Evolutionary conservation across 208 protist genomes (phyloP), one percentile per base, ranked within the genome.

Genomic region (Herpetomonas samuelpessoai): DNA sequence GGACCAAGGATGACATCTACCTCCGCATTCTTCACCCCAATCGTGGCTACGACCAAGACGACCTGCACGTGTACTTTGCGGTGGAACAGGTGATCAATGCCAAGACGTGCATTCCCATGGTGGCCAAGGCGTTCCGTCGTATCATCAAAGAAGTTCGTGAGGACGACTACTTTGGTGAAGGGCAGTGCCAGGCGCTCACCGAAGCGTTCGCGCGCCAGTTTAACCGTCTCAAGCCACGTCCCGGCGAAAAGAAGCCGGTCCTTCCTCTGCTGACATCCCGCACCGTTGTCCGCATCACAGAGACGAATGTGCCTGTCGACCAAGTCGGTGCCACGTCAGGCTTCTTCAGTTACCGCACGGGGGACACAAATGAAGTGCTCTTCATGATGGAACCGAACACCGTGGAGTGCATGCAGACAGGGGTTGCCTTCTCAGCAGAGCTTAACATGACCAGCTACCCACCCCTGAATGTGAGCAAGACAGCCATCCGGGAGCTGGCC

Each of bases 161-260:
- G 47, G 69, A 76, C 47, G 77, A 88, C 57, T 81, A 88, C 60
- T 66, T 83, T 44, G 68, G 73, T 4, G 81, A 88, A 53, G 81
- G 69, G 0, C 71, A 81, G 55, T 71, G 62, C 28, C 74, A 85
- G 47, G 78, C 65, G 41, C 65, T 85, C 25, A 53, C 71, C 12
- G 46, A 51, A n/a, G 18, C 18, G 7, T 51, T 51, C 19, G 46
- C 46, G 46, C 19, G 24, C 12, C 18, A 51, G 18, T 51, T 51
- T n/a, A 51, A 51, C 22, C 46, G 46, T n/a, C 18, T 26, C 10
- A 6, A n/a, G 19, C 18, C 19, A 4, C 35, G 35, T 14, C 35
- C 35, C 14, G 46, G 21, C 46, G 46, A 27, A n/a, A n/a, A 51
- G 46, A 51, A 51, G 18, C 46, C 19, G 12, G 19, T 26, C 22